Conservation (phyloP, 1,139 yeast genomes). For the Kluyveromyces marxianus region DNA sequence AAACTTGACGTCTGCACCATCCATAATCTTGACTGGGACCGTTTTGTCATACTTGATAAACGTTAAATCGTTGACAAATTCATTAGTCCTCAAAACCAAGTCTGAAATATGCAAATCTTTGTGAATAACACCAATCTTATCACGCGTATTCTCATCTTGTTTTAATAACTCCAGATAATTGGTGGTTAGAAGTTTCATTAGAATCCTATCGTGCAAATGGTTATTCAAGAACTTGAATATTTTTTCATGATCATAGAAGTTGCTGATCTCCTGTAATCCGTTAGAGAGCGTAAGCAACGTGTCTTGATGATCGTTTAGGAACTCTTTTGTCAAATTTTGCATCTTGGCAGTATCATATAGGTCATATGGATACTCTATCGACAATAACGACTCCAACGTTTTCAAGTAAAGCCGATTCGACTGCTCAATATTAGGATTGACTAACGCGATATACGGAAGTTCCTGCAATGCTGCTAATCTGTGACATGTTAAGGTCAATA, state of each 20-base stretch:
- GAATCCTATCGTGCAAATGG: conserved; percentile 78
- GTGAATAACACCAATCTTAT: conserved; percentile 60
- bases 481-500: conserved; percentile 38
- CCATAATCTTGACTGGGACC: conserved; percentile 52
- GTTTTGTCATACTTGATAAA: conserved; percentile 72
- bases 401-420: conserved; percentile 66
- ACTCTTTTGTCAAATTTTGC: conserved; percentile 36
- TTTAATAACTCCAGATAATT: conserved; percentile 63
- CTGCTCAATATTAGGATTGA: conserved; percentile 85
- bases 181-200: conserved; percentile 77
- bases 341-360: conserved; percentile 42
- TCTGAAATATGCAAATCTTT: conserved; percentile 55
- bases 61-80: conserved; percentile 74
- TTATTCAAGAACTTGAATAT: conserved; percentile 59
- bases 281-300: conserved; percentile 72
- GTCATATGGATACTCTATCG: conserved; percentile 38
- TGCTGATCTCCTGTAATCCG: conserved; percentile 72
- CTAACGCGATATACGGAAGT: conserved; percentile 73
- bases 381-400: conserved; percentile 57
- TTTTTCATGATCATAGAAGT: conserved; percentile 41
- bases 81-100: conserved; percentile 55
- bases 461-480: conserved; percentile 61
- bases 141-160: conserved; percentile 31
- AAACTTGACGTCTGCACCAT: conserved; percentile 42
- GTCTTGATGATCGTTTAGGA: conserved; percentile 72